Conservation (phyloP, 2,329 filamentous ascomycete species). For the Stagonosporopsis chrysanthemi region DNA sequence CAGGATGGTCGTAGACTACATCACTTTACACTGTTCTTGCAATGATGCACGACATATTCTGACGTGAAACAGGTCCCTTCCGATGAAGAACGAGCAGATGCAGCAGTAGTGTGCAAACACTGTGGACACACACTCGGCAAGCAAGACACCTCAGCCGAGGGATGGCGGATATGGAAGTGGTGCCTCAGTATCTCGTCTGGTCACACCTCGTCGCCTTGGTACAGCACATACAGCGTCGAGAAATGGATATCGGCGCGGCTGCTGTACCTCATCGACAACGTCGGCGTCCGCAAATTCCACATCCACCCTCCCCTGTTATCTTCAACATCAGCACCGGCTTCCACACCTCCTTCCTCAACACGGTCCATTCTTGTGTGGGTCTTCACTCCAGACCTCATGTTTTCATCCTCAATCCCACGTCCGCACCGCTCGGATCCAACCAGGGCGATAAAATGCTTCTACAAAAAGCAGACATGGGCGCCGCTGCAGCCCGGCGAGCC, state of each 20-base stretch:
- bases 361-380: conserved; percentile 60
- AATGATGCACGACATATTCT: not conserved
- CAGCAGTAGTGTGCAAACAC: conserved; percentile 47
- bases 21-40: conserved; percentile 6
- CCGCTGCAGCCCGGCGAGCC: conserved; percentile 39
- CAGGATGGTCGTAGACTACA: conserved; percentile 46
- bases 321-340: conserved; percentile 6
- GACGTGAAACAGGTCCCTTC: not conserved
- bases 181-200: conserved; percentile 45
- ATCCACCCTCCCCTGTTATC: conserved; percentile 50
- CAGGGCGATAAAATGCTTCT: conserved; percentile 67
- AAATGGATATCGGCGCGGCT: conserved; percentile 64
- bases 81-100: not conserved
- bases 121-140: conserved; percentile 49
- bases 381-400: conserved; percentile 66
- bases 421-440: conserved; percentile 46
- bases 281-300: conserved; percentile 64
- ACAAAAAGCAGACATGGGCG: conserved; percentile 48
- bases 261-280: conserved; percentile 63
- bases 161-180: conserved; percentile 61
- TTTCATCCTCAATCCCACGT: conserved; percentile 56
- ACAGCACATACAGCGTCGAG: conserved; percentile 32
- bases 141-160: conserved; percentile 54
- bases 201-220: conserved; percentile 11
- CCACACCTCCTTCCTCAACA: conserved; percentile 1